These are phyloP conservation scores for Dactylorhiza incarnata DNA, from an alignment of 106 monocot species.

Conservation along the genomic window DNA sequence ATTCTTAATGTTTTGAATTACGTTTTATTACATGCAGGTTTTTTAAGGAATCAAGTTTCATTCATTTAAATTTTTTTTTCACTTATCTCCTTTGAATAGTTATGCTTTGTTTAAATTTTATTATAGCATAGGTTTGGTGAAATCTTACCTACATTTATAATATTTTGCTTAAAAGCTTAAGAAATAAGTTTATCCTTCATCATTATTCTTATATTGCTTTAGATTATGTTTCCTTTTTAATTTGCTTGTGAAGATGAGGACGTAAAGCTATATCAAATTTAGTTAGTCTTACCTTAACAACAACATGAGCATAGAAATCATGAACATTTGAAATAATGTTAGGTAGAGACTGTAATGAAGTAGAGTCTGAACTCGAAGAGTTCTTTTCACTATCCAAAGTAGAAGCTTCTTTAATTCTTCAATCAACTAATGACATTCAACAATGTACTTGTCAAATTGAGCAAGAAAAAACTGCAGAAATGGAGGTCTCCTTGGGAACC, in stretches of 20 bases:
- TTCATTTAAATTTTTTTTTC: too few species aligned
- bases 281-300: constrained; percentile 65
- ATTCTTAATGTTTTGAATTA: too few species aligned
- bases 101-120: too few species aligned
- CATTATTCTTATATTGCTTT: too few species aligned
- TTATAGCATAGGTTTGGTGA: background rate
- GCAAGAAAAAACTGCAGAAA: constrained; percentile 64
- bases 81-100: too few species aligned
- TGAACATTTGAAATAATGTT: constrained; percentile 77
- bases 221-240: too few species aligned
- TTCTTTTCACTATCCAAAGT: constrained; percentile 37
- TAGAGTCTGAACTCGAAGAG: constrained; percentile 21
- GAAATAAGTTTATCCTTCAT: too few species aligned
- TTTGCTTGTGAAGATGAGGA: background rate
- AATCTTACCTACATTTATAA: too few species aligned
- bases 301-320: constrained; percentile 82
- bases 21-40: too few species aligned
- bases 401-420: constrained; percentile 86
- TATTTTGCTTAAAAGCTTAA: too few species aligned
- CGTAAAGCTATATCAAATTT: background rate
- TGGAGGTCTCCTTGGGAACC: constrained; percentile 68
- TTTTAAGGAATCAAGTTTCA: too few species aligned
- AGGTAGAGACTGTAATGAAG: constrained; percentile 48
- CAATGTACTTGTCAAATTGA: constrained; percentile 68
- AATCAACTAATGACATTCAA: constrained; percentile 75